phyloP scores from a whole-genome alignment of 352 stramenopile genomes.

The Phytopythium sindhum region DNA sequence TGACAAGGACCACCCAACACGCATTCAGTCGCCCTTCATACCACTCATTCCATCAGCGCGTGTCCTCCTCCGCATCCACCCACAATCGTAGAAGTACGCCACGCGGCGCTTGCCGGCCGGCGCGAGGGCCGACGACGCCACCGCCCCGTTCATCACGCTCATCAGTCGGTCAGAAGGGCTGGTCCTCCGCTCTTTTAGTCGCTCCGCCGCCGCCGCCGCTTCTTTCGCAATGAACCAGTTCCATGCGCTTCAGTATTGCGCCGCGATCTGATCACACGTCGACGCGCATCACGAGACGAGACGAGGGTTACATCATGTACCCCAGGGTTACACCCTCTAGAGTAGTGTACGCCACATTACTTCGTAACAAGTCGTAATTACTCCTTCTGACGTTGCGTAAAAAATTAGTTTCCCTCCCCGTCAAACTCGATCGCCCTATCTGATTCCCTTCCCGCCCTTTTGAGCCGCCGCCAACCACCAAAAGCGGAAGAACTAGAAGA shows the following conservation, averaged over 20 bases:
- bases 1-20: no score
- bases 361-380: background rate
- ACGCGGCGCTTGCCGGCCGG: constrained; percentile 68
- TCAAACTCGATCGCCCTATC: no score
- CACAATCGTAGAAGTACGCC: constrained; percentile 90
- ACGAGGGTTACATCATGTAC: background rate
- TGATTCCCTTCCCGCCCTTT: background rate
- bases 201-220: no score
- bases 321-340: no score
- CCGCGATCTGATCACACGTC: background rate
- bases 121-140: constrained; percentile 13
- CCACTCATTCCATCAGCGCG: no score
- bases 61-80: background rate
- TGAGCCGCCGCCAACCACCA: background rate
- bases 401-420: background rate
- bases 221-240: no score
- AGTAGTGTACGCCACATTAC: no score
- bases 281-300: background rate
- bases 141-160: constrained; percentile 15
- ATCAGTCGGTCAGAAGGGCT: no score
- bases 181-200: background rate
- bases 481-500: no score
- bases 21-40: no score
- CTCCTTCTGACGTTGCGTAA: background rate
- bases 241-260: no score